Evolutionary conservation across 1,284 basidiomycete genomes (phyloP).

Genomic region (Ceratobasidium sp.): DNA sequence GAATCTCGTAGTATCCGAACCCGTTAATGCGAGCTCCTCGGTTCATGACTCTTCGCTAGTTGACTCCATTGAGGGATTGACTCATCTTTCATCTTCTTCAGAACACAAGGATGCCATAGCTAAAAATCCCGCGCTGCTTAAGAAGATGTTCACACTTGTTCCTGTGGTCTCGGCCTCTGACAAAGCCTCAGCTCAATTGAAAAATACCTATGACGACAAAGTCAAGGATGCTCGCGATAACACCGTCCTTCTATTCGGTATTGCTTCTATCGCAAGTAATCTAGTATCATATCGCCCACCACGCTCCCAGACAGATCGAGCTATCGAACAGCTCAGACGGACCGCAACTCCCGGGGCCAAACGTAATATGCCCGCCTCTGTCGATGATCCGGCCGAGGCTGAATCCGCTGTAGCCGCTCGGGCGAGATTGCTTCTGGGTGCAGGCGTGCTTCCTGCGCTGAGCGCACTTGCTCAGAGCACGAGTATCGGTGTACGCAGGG

Average conservation of each 20-base stretch:
- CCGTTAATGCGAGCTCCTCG: background rate
- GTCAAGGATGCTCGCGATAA: constrained; percentile 46
- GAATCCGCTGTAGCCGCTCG: constrained; percentile 69
- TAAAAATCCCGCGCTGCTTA: constrained; percentile 63
- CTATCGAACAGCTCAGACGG: constrained; percentile 75
- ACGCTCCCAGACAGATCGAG: constrained; percentile 78
- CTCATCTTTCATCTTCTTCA: constrained; percentile 76
- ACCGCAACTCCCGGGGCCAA: constrained; percentile 61
- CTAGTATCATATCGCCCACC: constrained; percentile 72
- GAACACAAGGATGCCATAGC: constrained; percentile 70
- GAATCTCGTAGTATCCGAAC: constrained; percentile 20
- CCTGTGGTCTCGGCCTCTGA: constrained; percentile 44
- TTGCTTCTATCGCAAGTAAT: constrained; percentile 77
- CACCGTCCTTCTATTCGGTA: constrained; percentile 70
- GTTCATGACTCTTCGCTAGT: constrained; percentile 49
- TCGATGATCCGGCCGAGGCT: constrained; percentile 51
- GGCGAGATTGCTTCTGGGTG: constrained; percentile 62
- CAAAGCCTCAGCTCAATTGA: constrained; percentile 49
- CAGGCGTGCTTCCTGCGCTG: constrained; percentile 71
- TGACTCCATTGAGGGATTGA: constrained; percentile 82
- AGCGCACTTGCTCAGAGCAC: constrained; percentile 61
- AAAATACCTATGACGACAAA: constrained; percentile 8
- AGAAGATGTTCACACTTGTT: constrained; percentile 61
- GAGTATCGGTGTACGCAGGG: constrained; percentile 49
- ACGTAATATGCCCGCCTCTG: constrained; percentile 39